Evolutionary conservation across 1,284 basidiomycete genomes (phyloP), one percentile per base, ranked within the genome.

Genomic region (Hemileia vastatrix): DNA sequence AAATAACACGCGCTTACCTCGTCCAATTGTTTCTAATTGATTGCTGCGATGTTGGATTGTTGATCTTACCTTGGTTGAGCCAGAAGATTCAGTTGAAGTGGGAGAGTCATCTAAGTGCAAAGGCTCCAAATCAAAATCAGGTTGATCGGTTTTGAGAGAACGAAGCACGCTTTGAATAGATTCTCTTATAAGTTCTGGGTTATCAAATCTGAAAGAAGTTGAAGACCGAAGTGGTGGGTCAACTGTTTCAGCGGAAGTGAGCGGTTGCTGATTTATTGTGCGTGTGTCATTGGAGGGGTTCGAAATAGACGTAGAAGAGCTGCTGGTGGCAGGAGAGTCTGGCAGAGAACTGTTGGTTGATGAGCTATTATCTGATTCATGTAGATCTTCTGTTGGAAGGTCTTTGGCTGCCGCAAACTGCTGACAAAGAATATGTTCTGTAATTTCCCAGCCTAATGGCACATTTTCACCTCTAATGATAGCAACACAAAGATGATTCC

Each of bases 401-500:
- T 24, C 15, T 13, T 24, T 27, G n/a, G 11, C 51, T 48, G 11
- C 48, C 4, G 19, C 24, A 21, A 4, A 13, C 19, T 27, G 18
- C 19, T 27, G 43, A 18, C 31, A 61, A 47, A 61, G 54, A n/a
- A 61, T 51, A 13, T 49, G 51, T 21, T 61, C 58, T 19, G 44
- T 40, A 15, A 61, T 61, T 45, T 43, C 50, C 58, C 58, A 61
- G 31, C 50, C 58, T 49, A 61, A 51, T 52, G 43, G 24, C 36
- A 45, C 40, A 48, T 61, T 61, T 27, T 51, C 58, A 47, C 50
- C 87, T 33, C 86, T 83, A 31, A 90, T 80, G 33, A 94, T 81
- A 11, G 86, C 87, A 2, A 85, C 79, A 23, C 81, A 82, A 23
- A 94, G 80, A 70, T 90, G 85, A 73, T 96, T 97, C 87, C 90